A percentile compares a stretch with the other conserved stretches of the same genome.
Evolutionary conservation across 2,329 filamentous ascomycete genomes (phyloP).

Genomic region (Neophaeococcomyces mojaviensis): DNA sequence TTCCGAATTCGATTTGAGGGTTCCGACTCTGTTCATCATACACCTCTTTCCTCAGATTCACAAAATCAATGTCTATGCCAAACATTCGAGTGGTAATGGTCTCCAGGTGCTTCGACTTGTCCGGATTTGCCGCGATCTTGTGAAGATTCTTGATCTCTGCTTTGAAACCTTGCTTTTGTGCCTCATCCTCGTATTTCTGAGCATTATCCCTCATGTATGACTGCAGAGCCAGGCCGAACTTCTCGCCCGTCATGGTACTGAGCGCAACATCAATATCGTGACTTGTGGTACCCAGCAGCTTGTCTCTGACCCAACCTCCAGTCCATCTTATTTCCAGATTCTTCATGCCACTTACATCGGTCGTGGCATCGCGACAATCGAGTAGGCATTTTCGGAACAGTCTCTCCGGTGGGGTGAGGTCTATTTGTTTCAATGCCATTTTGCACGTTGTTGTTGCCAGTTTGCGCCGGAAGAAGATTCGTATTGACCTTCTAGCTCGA

Average conservation of each 20-base stretch:
- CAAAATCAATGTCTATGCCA: slow-evolving; percentile 83
- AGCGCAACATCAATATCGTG: slow-evolving; percentile 45
- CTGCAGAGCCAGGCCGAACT: slow-evolving; percentile 39
- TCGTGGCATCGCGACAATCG: slow-evolving; percentile 19
- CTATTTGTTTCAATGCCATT: slow-evolving; percentile 13
- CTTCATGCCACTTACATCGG: slow-evolving; percentile 19
- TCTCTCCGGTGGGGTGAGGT: slow-evolving; percentile 19
- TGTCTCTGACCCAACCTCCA: slow-evolving; percentile 45
- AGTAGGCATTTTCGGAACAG: slow-evolving; percentile 22
- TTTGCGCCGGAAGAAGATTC: too few species aligned
- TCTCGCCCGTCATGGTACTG: slow-evolving; percentile 42
- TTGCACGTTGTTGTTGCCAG: not conserved
- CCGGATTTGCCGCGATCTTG: slow-evolving; percentile 84
- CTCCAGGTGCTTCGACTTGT: slow-evolving; percentile 93
- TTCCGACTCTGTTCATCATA: slow-evolving; percentile 86
- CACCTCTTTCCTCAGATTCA: slow-evolving; percentile 87
- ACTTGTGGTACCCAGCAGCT: slow-evolving; percentile 39
- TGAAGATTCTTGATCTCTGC: slow-evolving; percentile 60
- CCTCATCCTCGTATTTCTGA: slow-evolving; percentile 39
- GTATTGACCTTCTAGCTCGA: too few species aligned
- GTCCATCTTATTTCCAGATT: slow-evolving; percentile 40
- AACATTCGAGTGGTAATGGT: slow-evolving; percentile 81
- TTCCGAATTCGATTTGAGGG: slow-evolving; percentile 88
- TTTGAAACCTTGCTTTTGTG: slow-evolving; percentile 24
- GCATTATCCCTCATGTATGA: slow-evolving; percentile 34